Evolutionary conservation across 2,329 filamentous ascomycete genomes (phyloP).

Genomic region (Aspergillus alliaceus): DNA sequence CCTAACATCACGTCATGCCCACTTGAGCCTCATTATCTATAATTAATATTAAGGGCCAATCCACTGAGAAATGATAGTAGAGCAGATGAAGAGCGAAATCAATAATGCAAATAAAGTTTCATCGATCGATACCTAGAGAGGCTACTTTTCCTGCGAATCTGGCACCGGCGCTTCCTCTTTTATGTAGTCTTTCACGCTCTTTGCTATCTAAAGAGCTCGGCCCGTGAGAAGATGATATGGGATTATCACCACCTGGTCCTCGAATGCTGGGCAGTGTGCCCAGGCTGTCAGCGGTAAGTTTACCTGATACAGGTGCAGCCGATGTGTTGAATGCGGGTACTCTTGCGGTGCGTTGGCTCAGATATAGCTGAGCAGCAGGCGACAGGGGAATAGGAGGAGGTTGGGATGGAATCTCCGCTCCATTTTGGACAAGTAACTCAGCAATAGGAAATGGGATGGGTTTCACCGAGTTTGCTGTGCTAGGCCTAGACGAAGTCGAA

Average conservation of each 20-base stretch:
- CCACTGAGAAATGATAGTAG: conserved; percentile 7
- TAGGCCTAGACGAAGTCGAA: conserved; percentile 32
- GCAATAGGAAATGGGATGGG: conserved; percentile 79
- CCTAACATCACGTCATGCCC: conserved; percentile 12
- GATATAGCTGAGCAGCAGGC: conserved; percentile 74
- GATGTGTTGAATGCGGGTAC: conserved; percentile 31
- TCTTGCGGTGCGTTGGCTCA: conserved; percentile 68
- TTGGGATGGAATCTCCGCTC: conserved; percentile 76
- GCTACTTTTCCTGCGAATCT: conserved; percentile 57
- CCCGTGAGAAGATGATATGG: conserved; percentile 28
- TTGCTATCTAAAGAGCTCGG: conserved; percentile 34
- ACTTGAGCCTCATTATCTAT: conserved; percentile 19
- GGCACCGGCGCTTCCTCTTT: conserved; percentile 75
- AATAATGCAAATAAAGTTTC: conserved; percentile 13
- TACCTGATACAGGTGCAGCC: conserved; percentile 45
- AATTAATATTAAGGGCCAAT: conserved; percentile 17
- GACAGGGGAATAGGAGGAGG: conserved; percentile 83
- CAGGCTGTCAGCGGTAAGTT: conserved; percentile 55
- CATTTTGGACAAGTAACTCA: conserved; percentile 89
- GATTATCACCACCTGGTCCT: conserved; percentile 28
- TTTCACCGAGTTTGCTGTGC: conserved; percentile 38
- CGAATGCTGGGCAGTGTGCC: conserved; percentile 60
- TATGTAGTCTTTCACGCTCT: conserved; percentile 73
- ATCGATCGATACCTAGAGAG: conserved; percentile 44
- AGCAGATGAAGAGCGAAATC: conserved; percentile 10